Base-by-base conservation (phyloP, 2,329 filamentous ascomycete genomes). In the Sarocladiaceae sp. region DNA sequence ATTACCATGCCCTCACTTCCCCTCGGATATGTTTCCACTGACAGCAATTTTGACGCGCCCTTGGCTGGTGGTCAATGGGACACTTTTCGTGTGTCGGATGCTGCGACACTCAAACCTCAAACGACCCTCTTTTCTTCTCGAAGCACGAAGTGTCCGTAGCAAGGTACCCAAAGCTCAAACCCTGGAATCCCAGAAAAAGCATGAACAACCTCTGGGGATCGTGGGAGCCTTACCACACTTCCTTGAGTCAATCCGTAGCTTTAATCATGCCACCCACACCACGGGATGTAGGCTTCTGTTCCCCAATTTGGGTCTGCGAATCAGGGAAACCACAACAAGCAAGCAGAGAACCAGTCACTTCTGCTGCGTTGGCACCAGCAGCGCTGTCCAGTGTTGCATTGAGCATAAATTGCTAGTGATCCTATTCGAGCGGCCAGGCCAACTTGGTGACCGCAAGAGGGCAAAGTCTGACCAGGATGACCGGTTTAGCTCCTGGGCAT, bases 291-390 rank as follows among this genome's bases (percentile, higher is more conserved):
- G n/a, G n/a, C n/a, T n/a, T n/a, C n/a, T n/a, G n/a, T n/a, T n/a
- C n/a, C n/a, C n/a, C n/a, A n/a, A n/a, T n/a, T n/a, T n/a, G n/a
- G n/a, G n/a, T n/a, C n/a, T n/a, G n/a, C n/a, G n/a, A n/a, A n/a
- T n/a, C n/a, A n/a, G n/a, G n/a, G n/a, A n/a, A n/a, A n/a, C n/a
- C n/a, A n/a, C 11, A 37, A 20, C 17, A 40, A 40, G 37, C 37
- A 23, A 40, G 17, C 37, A 40, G 23, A 8, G 17, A 23, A 5
- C 17, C n/a, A 37, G 18, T 17, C 17, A 5, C 15, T n/a, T 26
- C 15, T 44, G 40, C 23, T 57, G 48, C 40, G 56, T 50, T 57
- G 54, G 56, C 56, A 57, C 53, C 52, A 56, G 51, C 35, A 39
- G 52, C 15, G 20, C 55, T 36, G 51, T 49, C 25, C 51, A 36